phyloP scores from a whole-genome alignment of 805 yeast genomes.

The Vanderwaltozyma polyspora region DNA sequence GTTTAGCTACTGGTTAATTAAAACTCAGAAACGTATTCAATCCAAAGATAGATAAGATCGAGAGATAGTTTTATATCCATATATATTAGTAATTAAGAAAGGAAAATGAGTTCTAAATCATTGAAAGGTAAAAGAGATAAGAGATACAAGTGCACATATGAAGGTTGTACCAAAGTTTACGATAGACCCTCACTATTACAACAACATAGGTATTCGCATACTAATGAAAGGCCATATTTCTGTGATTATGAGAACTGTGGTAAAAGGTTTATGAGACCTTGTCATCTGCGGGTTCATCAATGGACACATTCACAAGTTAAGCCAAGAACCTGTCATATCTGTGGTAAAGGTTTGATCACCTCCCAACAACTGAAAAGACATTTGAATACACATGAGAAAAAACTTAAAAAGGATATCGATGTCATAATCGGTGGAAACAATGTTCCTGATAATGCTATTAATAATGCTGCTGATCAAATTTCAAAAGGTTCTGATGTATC shows the following conservation, averaged over 20 bases:
- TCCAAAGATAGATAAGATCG: too few relatives aligned
- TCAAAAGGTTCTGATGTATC: too few relatives aligned
- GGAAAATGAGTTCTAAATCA: too few relatives aligned
- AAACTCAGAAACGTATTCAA: too few relatives aligned
- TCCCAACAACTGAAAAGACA: constrained; percentile 51
- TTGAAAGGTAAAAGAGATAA: constrained; percentile 28
- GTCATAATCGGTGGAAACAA: too few relatives aligned
- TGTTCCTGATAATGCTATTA: neutral
- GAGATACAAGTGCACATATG: constrained; percentile 34
- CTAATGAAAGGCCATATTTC: constrained; percentile 64
- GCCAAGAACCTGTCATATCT: constrained; percentile 44
- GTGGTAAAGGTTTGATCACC: constrained; percentile 52
- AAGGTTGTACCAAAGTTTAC: constrained; percentile 43
- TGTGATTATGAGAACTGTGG: constrained; percentile 49
- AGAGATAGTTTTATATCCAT: too few relatives aligned
- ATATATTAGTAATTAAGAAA: too few relatives aligned
- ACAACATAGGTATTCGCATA: constrained; percentile 68
- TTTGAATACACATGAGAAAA: constrained; percentile 42
- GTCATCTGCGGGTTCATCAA: constrained; percentile 69
- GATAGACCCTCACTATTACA: constrained; percentile 45
- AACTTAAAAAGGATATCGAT: constrained; percentile 12
- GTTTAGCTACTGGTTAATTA: too few relatives aligned
- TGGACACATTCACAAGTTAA: constrained; percentile 52
- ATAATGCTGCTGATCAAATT: neutral
- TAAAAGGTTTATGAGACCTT: constrained; percentile 59